phyloP scores from a whole-genome alignment of 345 rosid genomes.

The Acer negundo region DNA sequence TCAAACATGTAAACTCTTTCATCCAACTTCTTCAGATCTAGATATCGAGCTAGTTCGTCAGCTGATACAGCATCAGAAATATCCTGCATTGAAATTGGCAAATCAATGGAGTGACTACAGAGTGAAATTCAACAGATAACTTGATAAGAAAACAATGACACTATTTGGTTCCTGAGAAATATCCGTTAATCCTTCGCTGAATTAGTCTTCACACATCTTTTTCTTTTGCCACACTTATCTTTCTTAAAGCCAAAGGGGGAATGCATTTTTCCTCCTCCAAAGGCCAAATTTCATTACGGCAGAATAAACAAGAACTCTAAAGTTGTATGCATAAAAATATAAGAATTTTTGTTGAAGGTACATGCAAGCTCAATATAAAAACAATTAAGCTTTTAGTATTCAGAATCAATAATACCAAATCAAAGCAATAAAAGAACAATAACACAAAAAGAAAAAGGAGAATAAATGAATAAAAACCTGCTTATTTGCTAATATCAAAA shows the following conservation, averaged over 20 bases:
- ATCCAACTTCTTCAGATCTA: conserved; percentile 93
- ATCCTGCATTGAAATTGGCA: conserved; percentile 54
- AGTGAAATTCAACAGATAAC: background rate
- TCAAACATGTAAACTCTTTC: conserved; percentile 92
- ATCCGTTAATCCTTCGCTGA: background rate
- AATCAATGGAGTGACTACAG: conserved; percentile 1
- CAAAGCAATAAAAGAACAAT: background rate
- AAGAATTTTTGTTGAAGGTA: background rate
- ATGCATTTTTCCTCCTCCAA: background rate
- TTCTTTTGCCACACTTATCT: background rate
- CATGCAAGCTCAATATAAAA: background rate
- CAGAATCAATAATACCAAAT: conserved; percentile 2
- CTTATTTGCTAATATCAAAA: conserved; percentile 89
- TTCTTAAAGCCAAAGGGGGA: background rate
- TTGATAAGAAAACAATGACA: background rate
- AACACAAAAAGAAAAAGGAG: background rate
- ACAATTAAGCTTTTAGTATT: background rate
- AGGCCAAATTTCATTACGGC: background rate
- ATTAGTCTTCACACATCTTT: background rate
- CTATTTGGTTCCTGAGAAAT: background rate
- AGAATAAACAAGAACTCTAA: background rate
- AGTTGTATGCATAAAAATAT: too few species aligned
- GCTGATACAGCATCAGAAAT: conserved; percentile 83
- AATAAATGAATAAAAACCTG: conserved; percentile 49
- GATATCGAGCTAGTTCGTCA: conserved; percentile 79